These are phyloP conservation scores for Cubamyces sp. DNA, from an alignment of 768 basidiomycete genomes.

Conservation along the genomic window DNA sequence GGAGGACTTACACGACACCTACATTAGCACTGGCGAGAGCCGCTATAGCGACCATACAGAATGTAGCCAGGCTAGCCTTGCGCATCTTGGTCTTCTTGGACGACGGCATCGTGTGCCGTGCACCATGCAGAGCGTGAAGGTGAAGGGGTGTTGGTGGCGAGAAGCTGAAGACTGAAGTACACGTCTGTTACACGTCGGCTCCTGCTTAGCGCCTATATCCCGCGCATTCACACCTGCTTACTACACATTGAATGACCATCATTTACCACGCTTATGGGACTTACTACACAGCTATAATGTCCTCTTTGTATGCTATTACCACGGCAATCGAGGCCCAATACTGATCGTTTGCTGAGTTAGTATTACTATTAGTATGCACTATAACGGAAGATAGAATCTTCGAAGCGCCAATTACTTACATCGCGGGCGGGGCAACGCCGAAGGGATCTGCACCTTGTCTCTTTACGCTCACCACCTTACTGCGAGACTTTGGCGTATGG, in stretches of 20 bases:
- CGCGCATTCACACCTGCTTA: neutral
- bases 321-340: too few relatives aligned
- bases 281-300: too few relatives aligned
- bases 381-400: too few relatives aligned
- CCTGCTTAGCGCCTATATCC: neutral
- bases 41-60: slow-evolving; percentile 36
- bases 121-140: neutral
- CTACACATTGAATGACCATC: neutral
- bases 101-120: neutral
- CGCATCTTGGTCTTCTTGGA: slow-evolving; percentile 13
- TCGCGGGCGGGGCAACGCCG: neutral
- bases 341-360: too few relatives aligned
- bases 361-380: too few relatives aligned
- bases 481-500: slow-evolving; percentile 24
- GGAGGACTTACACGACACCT: slow-evolving; percentile 1
- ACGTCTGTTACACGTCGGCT: slow-evolving; percentile 5
- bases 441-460: neutral
- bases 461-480: neutral
- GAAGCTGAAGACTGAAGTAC: neutral
- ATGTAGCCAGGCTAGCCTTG: slow-evolving; percentile 37
- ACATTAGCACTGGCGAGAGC: slow-evolving; percentile 29
- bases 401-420: too few relatives aligned
- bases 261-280: too few relatives aligned
- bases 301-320: too few relatives aligned
- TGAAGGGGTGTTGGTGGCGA: neutral